Percentiles rank a stretch among this genome's conserved stretches.
These are phyloP conservation scores for Vanrija humicola DNA, from an alignment of 1,284 basidiomycete species.

Conservation along the genomic window DNA sequence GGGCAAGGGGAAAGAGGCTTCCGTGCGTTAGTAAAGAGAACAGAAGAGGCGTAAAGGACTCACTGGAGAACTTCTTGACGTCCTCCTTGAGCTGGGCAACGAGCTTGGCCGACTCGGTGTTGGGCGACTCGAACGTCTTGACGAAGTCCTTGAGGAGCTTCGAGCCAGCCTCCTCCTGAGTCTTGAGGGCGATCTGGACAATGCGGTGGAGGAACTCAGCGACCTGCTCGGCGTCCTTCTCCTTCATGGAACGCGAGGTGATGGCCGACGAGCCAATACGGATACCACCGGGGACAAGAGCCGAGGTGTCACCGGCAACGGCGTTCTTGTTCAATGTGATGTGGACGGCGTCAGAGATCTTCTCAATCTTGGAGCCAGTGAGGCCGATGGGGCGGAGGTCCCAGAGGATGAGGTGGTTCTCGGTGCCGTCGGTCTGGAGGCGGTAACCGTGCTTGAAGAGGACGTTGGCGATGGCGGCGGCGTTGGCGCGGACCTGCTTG, in stretches of 20 bases:
- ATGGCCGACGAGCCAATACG: conserved; percentile 92
- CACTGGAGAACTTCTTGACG: conserved; percentile 42
- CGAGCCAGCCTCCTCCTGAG: conserved; percentile 91
- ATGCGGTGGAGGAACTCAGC: conserved; percentile 88
- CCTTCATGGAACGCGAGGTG: conserved; percentile 89
- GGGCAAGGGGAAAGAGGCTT: too few relatives aligned
- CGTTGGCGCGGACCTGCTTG: conserved; percentile 88
- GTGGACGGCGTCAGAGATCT: conserved; percentile 93
- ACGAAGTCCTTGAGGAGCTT: conserved; percentile 97
- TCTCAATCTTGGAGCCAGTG: conserved; percentile 97
- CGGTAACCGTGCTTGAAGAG: conserved; percentile 81
- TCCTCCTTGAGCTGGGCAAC: conserved; percentile 35
- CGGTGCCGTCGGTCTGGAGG: conserved; percentile 94
- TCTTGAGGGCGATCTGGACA: conserved; percentile 76
- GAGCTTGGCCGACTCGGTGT: conserved; percentile 63
- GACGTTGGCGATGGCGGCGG: conserved; percentile 65
- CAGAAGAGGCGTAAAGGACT: too few relatives aligned
- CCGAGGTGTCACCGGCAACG: conserved; percentile 54
- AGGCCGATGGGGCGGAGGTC: conserved; percentile 92
- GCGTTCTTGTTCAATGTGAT: conserved; percentile 80
- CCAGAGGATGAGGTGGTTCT: conserved; percentile 98
- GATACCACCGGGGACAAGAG: conserved; percentile 94
- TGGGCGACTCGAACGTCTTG: conserved; percentile 67
- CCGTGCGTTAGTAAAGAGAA: too few relatives aligned
- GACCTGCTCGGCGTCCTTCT: conserved; percentile 74